Base-by-base conservation (phyloP, 2,329 filamentous ascomycete genomes). In the Fusarium sp. region DNA sequence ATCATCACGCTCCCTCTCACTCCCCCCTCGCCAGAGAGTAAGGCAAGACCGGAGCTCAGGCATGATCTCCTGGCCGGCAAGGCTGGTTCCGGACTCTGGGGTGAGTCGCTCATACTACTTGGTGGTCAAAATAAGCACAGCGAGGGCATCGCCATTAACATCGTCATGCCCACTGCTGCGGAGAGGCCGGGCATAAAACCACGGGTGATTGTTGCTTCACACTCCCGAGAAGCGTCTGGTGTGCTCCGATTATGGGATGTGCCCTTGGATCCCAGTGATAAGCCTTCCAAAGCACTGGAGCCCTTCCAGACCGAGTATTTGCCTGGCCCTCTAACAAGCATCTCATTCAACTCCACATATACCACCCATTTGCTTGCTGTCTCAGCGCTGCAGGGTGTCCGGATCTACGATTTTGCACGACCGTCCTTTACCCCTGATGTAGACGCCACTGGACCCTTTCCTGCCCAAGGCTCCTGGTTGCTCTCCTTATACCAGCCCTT, bases 231-330 rank as follows among this genome's bases (percentile, higher is more conserved):
- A 63, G 84, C 85, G 0, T 84, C 82, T 4, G 86, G 86, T 7
- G 78, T 80, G 5, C 71, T 89, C 36, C 79, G 83, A 6, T 70
- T 89, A 11, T 88, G 84, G 83, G 82, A 85, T 52, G 78, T 87
- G 11, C 73, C 83, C 2, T 61, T 88, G 21, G 80, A 82, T 23
- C 56, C 67, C 31, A 78, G 73, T 48, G 55, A 71, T 25, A 69
- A 70, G 29, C 63, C 68, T 4, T 58, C 65, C 7, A 68, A 70
- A 5, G 71, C 70, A 11, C 68, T 76, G 48, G 77, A 77, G 50
- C 81, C 86, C 0, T 88, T 88, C 69, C 86, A 89, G 70, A 84
- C 81, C 10, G 83, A 88, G 57, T 86, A 80, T 61, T 74, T 89
- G 5, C 78, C 84, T 0, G 78, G 76, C 9, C 82, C 85, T 1